Percentiles rank a stretch among this genome's conserved stretches.
Conservation (phyloP, 768 basidiomycete genomes). For the Collybia mongolica region DNA sequence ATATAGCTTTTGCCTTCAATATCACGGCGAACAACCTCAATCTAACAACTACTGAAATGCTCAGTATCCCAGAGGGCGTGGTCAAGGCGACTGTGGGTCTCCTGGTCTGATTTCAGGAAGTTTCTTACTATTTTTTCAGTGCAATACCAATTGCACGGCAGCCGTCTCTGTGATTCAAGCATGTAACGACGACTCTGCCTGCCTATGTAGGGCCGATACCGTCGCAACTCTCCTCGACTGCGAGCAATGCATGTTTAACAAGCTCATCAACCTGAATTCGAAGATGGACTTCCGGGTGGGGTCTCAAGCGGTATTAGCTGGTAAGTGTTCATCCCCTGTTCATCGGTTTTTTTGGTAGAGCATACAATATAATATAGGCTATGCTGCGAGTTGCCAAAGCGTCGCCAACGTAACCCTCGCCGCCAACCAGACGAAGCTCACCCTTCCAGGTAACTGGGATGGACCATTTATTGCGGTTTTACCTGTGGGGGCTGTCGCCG, state of each 20-base stretch:
- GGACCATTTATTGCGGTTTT: slow-evolving; percentile 55
- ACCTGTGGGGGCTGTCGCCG: slow-evolving; percentile 37
- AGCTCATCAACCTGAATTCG: slow-evolving; percentile 49
- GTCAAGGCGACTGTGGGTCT: slow-evolving; percentile 27
- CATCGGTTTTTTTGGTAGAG: not conserved
- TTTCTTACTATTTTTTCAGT: slow-evolving; percentile 32
- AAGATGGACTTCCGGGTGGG: slow-evolving; percentile 54
- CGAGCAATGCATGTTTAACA: slow-evolving; percentile 67
- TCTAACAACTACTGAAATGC: slow-evolving; percentile 42
- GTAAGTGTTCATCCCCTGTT: slow-evolving; percentile 33
- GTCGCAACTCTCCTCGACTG: slow-evolving; percentile 46
- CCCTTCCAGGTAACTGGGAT: slow-evolving; percentile 54
- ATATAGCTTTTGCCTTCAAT: slow-evolving; percentile 43
- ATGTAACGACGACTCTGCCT: slow-evolving; percentile 47
- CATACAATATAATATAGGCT: slow-evolving; percentile 39
- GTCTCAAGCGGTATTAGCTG: slow-evolving; percentile 54
- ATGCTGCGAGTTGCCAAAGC: slow-evolving; percentile 43
- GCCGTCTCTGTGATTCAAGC: slow-evolving; percentile 25
- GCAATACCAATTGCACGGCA: slow-evolving; percentile 26
- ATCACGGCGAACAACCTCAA: slow-evolving; percentile 40
- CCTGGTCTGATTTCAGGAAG: slow-evolving; percentile 19
- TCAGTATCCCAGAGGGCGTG: slow-evolving; percentile 35
- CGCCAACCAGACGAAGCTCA: slow-evolving; percentile 37
- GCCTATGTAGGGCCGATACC: slow-evolving; percentile 51
- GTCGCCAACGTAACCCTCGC: slow-evolving; percentile 36